Evolutionary conservation across 148 eudicot species (phyloP).

Genomic region (Cornus florida): DNA sequence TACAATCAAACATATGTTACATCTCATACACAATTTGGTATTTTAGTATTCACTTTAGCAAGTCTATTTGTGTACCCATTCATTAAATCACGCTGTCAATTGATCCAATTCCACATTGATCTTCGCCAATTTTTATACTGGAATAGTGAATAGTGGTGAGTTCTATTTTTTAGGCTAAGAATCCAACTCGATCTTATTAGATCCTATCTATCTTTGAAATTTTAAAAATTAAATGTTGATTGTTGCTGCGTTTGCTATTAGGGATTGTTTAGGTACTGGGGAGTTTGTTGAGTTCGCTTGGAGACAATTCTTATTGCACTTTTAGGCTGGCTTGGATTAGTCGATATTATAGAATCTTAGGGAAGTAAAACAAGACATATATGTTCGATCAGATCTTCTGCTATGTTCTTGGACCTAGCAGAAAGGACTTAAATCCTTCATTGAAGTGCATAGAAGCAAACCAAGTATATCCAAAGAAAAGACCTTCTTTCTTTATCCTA

Average conservation of each 20-base stretch:
- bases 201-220: not conserved
- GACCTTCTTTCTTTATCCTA: too few relatives aligned
- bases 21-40: not conserved
- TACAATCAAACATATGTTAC: not conserved
- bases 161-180: not conserved
- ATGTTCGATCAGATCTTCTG: too few relatives aligned
- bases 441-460: too few relatives aligned
- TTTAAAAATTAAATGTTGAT: not conserved
- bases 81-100: not conserved
- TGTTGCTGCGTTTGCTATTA: not conserved
- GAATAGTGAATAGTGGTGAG: not conserved
- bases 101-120: constrained; percentile 1
- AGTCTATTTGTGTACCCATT: not conserved
- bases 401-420: too few relatives aligned
- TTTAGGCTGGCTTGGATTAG: not conserved
- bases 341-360: not conserved
- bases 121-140: not conserved
- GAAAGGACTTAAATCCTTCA: too few relatives aligned
- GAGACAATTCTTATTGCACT: not conserved
- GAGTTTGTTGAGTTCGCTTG: not conserved
- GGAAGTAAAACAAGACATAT: not conserved
- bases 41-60: not conserved
- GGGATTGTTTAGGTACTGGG: not conserved
- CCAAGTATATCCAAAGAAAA: too few relatives aligned
- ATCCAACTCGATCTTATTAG: not conserved